These are phyloP conservation scores for Coniochaeta hoffmannii DNA, from an alignment of 2,329 filamentous ascomycete genomes.

Conservation along the genomic window DNA sequence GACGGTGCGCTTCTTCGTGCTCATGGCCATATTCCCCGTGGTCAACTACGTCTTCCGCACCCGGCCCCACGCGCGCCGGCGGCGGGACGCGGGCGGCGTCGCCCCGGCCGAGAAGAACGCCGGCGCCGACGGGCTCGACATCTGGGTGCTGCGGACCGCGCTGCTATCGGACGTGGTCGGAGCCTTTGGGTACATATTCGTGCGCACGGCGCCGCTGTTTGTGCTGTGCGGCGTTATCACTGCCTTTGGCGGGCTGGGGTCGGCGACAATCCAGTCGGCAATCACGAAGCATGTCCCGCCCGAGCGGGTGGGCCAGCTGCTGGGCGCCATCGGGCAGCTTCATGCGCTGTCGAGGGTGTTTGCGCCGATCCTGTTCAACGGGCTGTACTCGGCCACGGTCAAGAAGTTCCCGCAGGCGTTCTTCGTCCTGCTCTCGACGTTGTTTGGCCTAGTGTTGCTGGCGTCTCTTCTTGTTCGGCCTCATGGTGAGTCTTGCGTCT, in stretches of 20 bases:
- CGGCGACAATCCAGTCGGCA: constrained; percentile 74
- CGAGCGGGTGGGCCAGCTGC: constrained; percentile 74
- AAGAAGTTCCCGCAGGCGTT: constrained; percentile 71
- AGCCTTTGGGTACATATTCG: constrained; percentile 65
- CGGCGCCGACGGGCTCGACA: constrained; percentile 72
- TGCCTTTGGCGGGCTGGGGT: constrained; percentile 74
- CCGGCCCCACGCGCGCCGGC: constrained; percentile 36
- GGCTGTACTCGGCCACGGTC: constrained; percentile 78
- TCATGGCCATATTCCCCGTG: constrained; percentile 68
- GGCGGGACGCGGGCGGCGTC: constrained; percentile 29
- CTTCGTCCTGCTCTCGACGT: constrained; percentile 63
- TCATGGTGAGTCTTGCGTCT: constrained; percentile 52
- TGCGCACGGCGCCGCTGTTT: constrained; percentile 56
- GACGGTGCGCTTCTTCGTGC: constrained; percentile 63
- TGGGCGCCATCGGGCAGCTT: constrained; percentile 79
- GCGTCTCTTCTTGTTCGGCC: constrained; percentile 66
- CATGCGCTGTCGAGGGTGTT: constrained; percentile 76
- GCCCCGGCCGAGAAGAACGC: constrained; percentile 40
- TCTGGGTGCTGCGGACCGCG: constrained; percentile 67
- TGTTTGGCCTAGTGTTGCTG: constrained; percentile 60
- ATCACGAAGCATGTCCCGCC: constrained; percentile 87
- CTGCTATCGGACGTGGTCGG: constrained; percentile 72
- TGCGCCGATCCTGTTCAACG: constrained; percentile 75
- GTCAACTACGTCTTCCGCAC: constrained; percentile 69
- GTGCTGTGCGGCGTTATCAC: constrained; percentile 65